These are phyloP conservation scores for Emericellopsis terricola DNA, from an alignment of 495 filamentous ascomycete species.

Conservation along the genomic window DNA sequence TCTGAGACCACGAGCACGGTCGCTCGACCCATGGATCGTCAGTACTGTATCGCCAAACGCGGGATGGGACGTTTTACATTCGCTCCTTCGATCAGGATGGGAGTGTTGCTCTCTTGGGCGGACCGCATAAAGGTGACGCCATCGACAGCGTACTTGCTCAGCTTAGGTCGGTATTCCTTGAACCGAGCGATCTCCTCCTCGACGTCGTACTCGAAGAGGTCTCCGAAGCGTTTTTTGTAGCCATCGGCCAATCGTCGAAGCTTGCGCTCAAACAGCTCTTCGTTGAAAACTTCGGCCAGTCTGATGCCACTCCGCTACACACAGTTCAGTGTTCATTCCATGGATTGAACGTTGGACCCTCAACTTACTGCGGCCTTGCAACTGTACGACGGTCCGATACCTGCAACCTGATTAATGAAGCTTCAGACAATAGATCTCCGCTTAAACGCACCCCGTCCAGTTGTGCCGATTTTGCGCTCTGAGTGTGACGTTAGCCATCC, in stretches of 20 bases:
- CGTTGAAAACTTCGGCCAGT: conserved; percentile 58
- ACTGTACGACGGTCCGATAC: conserved; percentile 65
- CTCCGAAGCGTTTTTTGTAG: conserved; percentile 59
- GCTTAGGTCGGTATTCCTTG: conserved; percentile 44
- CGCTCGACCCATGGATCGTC: not conserved
- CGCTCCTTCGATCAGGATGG: conserved; percentile 72
- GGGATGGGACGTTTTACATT: conserved; percentile 18
- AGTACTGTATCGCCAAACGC: not conserved
- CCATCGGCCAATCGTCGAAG: conserved; percentile 44
- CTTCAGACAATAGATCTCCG: too few relatives aligned
- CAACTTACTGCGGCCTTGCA: conserved; percentile 49
- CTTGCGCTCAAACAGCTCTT: conserved; percentile 49
- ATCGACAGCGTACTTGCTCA: conserved; percentile 57
- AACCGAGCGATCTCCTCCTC: conserved; percentile 58
- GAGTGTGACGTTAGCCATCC: too few relatives aligned
- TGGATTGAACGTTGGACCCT: conserved; percentile 1
- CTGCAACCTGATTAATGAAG: too few relatives aligned
- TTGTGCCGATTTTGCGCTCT: conserved; percentile 34
- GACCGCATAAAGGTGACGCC: conserved; percentile 37
- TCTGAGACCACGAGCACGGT: not conserved
- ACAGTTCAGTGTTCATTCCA: too few relatives aligned
- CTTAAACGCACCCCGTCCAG: conserved; percentile 38
- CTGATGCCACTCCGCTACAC: conserved; percentile 51
- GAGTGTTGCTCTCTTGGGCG: conserved; percentile 37
- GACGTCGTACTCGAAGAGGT: conserved; percentile 53